Base-by-base conservation (phyloP, 2,329 filamentous ascomycete species). In the Fusarium sterilihyphosum region DNA sequence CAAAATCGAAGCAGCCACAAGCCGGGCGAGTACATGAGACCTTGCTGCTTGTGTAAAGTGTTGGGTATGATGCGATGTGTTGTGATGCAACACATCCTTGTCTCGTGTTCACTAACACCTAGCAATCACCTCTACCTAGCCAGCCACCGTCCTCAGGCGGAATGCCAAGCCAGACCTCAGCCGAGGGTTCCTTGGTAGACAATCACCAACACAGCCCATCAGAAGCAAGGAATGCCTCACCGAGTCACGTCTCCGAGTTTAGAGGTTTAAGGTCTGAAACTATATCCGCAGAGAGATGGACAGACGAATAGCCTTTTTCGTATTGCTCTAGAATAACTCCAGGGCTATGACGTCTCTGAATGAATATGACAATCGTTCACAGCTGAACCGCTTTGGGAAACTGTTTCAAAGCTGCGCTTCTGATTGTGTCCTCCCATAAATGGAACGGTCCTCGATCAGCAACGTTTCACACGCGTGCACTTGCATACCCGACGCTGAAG, bases 71-170 rank as follows among this genome's bases (percentile, higher is more conserved):
- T 74, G 65, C 41, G 40, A 61, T 72, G 54, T 56, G 66, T 65
- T 60, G 61, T 74, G 73, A 75, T 77, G 73, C 62, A 72, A 66
- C 62, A 68, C 62, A 64, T 52, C 61, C 63, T 61, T 74, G 71
- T 74, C 64, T 73, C 53, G 64, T 75, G 53, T 60, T 64, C 65
- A 69, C 68, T 61, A 70, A 26, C 65, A 57, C 41, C 24, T 31
- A 24, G 49, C 56, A 57, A 60, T 64, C 53, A 60, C 50, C 38
- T 37, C 41, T 29, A 50, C 40, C 35, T 49, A 37, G 24, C 53
- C 41, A 71, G 58, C 63, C 61, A 73, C 63, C 50, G 62, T 61
- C 8, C 50, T 50, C 41, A 59, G 40, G 54, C 49, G 60, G 43
- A 68, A 47, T 65, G 71, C 71, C 71, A 74, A 74, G 71, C 61